Base-by-base conservation (phyloP, 176 grass and related monocot genomes). In the Chrysopogon serrulatus region DNA sequence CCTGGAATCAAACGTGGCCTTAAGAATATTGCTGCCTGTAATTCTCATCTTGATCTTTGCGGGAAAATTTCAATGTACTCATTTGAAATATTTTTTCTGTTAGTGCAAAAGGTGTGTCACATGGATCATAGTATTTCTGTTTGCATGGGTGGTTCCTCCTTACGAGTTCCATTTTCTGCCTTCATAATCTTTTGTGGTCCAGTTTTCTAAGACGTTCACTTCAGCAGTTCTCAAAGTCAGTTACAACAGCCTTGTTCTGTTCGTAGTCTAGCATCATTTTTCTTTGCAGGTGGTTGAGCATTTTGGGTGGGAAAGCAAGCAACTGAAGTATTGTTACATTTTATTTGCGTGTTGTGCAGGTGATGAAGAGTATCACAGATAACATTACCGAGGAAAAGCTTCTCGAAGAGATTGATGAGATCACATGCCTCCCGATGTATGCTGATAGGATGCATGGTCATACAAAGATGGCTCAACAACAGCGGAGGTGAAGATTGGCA, bases 301-400 rank as follows among this genome's bases (percentile, higher is more conserved):
- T 78, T 68, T 67, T 32, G 26, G 59, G 34, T 74, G 44, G 74
- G 34, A 66, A 57, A 6, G 36, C 10, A 23, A 40, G 27, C 18
- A 57, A 51, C 4, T 49, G 7, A 30, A 23, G 8, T 68, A 18
- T 68, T 70, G 18, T 85, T 8, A 85, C 41, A 24, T 31, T 35
- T 74, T 61, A 35, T 53, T 26, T 81, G 24, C 6, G 16, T 77
- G 26, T 17, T 53, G 4, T 81, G 7, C 31, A 97, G 92, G 94
- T 97, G 11, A 92, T 97, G 91, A 91, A 92, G 76, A 97, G 94
- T 32, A 97, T 97, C 62, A 84, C 88, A 10, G 92, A 97, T 74
- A 97, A 97, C 36, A 97, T 94, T 24, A 97, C 91, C 0, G 89
- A 93, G 84, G 91, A 93, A 57, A 92, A 93, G 60, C 94, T 96